Evolutionary conservation across 2,329 filamentous ascomycete genomes (phyloP).

Genomic region (Claviceps spartinae): DNA sequence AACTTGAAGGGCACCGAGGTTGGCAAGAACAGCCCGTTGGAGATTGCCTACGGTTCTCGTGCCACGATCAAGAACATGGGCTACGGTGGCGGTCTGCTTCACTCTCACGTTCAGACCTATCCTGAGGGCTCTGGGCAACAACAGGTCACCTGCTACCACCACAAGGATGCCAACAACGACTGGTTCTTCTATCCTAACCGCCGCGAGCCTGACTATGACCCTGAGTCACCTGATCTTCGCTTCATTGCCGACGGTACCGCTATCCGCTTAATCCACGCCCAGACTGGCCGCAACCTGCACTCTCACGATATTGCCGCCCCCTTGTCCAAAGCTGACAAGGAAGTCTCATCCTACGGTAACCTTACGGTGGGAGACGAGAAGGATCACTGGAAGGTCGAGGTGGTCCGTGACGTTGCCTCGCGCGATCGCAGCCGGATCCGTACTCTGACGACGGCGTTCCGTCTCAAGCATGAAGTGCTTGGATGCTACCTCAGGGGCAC

Average conservation of each 20-base stretch:
- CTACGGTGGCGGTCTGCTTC: conserved; percentile 88
- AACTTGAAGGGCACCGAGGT: conserved; percentile 90
- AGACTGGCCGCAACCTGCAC: conserved; percentile 94
- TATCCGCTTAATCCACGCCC: conserved; percentile 81
- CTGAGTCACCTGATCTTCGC: conserved; percentile 50
- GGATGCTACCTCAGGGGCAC: conserved; percentile 91
- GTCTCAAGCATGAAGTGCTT: conserved; percentile 66
- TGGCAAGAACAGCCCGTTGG: conserved; percentile 84
- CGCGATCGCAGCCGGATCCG: conserved; percentile 73
- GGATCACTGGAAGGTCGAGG: conserved; percentile 92
- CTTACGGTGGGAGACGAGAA: conserved; percentile 91
- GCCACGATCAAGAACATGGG: conserved; percentile 98
- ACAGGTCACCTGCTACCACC: conserved; percentile 97
- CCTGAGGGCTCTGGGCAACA: conserved; percentile 89
- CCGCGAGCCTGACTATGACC: conserved; percentile 55
- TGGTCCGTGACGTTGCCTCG: conserved; percentile 79
- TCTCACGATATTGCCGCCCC: conserved; percentile 85
- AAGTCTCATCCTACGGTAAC: conserved; percentile 95
- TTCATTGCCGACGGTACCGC: conserved; percentile 66
- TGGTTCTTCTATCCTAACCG: conserved; percentile 99
- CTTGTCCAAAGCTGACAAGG: conserved; percentile 74
- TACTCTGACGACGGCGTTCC: conserved; percentile 86
- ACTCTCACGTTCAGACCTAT: conserved; percentile 93
- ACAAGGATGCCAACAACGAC: conserved; percentile 99
- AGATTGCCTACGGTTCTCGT: conserved; percentile 78